Evolutionary conservation across 176 grass and related monocot species (phyloP).

Genomic region (Eragrostis nindensis): DNA sequence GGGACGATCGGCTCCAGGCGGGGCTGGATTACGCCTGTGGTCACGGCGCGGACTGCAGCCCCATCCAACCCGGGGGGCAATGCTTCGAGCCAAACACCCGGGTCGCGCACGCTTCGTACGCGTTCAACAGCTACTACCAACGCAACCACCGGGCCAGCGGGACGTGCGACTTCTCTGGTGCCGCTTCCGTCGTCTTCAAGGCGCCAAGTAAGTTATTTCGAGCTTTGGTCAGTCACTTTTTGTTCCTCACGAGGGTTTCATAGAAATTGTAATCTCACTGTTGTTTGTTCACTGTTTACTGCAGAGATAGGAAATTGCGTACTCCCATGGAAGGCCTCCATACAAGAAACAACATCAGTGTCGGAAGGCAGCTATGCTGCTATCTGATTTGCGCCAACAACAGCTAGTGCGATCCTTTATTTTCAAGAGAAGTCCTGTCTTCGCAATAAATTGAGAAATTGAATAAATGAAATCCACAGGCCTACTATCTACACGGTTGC

Average conservation of each 20-base stretch:
- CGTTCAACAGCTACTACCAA: conserved; percentile 60
- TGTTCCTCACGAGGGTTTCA: too few species aligned
- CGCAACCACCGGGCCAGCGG: neutral
- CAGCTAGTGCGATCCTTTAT: too few species aligned
- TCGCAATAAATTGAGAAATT: too few species aligned
- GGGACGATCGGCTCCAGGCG: conserved; percentile 40
- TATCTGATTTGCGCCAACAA: too few species aligned
- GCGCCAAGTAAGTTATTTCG: neutral
- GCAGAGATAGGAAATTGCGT: neutral
- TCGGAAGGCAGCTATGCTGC: neutral
- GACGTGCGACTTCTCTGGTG: conserved; percentile 49
- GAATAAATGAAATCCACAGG: too few species aligned
- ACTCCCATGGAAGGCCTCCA: neutral
- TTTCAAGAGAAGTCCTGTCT: too few species aligned
- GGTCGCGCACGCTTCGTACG: conserved; percentile 48
- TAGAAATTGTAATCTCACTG: neutral
- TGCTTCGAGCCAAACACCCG: conserved; percentile 60
- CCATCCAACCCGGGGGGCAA: conserved; percentile 45
- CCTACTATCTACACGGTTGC: too few species aligned
- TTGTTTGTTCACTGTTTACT: neutral
- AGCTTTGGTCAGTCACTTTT: too few species aligned
- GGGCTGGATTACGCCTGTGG: conserved; percentile 62
- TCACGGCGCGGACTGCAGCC: conserved; percentile 52
- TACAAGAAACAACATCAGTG: neutral
- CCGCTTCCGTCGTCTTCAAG: conserved; percentile 34